Evolutionary conservation across 495 filamentous ascomycete genomes (phyloP).

Genomic region (Tetracladium marchalianum): DNA sequence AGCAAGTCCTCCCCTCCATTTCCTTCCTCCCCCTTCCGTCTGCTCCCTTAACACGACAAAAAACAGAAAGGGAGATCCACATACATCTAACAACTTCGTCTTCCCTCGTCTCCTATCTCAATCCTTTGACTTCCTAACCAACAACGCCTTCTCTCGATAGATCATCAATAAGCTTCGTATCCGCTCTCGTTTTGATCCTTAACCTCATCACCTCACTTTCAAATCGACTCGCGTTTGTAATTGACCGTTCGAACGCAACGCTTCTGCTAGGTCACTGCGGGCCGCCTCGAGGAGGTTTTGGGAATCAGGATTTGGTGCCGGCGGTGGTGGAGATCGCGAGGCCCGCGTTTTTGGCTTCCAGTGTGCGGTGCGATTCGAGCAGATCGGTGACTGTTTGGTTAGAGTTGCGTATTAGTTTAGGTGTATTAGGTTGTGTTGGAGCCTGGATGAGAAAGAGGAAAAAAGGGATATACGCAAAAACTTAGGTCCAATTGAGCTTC

Average conservation of each 20-base stretch:
- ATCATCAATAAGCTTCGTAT: constrained; percentile 45
- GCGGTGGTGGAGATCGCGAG: constrained; percentile 17
- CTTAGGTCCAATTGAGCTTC: constrained; percentile 44
- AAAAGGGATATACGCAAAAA: background rate
- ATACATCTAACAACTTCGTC: constrained; percentile 66
- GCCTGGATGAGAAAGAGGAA: constrained; percentile 1
- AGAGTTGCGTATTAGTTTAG: background rate
- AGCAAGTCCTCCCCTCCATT: constrained; percentile 4
- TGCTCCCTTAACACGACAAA: too few species aligned
- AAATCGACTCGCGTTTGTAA: constrained; percentile 50
- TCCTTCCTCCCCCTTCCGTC: too few species aligned
- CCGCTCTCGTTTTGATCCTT: constrained; percentile 41
- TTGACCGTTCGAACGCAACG: constrained; percentile 60
- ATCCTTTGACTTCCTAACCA: constrained; percentile 60
- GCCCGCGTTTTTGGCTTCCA: constrained; percentile 43
- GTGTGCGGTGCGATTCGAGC: constrained; percentile 50
- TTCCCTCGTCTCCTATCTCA: constrained; percentile 79
- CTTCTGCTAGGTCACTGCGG: constrained; percentile 56
- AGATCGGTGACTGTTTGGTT: constrained; percentile 51
- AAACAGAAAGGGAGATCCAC: constrained; percentile 1
- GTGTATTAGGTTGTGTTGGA: background rate
- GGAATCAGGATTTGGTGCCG: constrained; percentile 1
- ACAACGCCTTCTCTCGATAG: constrained; percentile 48
- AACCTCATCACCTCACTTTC: constrained; percentile 52
- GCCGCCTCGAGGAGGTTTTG: constrained; percentile 25